Base-by-base conservation (phyloP, 208 protist species). In the Crithidia acanthocephali region DNA sequence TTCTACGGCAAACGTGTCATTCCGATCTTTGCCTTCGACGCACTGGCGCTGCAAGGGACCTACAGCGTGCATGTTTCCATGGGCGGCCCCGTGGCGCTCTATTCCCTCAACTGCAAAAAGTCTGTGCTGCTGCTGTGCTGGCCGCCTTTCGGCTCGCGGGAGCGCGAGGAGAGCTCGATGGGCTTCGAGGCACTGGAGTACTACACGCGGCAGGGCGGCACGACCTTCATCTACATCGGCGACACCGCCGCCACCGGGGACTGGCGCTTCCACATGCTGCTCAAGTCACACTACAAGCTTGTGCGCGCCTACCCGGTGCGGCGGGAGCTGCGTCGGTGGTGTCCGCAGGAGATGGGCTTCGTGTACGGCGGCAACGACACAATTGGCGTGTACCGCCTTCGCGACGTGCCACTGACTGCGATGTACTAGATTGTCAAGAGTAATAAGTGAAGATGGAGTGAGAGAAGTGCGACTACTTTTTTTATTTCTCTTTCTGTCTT, bases 141-240 rank as follows among this genome's bases (percentile, higher is more conserved):
- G 90, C 92, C 92, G 0, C 92, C 92, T 9, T 97, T 97, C 68
- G 92, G 92, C 48, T 93, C 88, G 13, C 81, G 89, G 15, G 72
- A 92, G 63, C 87, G 92, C 52, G 92, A 97, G 68, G 88, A 95
- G 73, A 93, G 85, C 65, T 95, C 92, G 37, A 97, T 97, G 92
- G 88, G 77, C n/a, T 94, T 92, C 67, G 92, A 97, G 83, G 79
- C 92, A 13, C 80, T 97, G 9, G 81, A 93, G 76, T 93, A 94
- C 80, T 97, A 87, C 47, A 92, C 76, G 20, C 79, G 91, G 18
- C 64, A 76, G n/a, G 88, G 88, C 18, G 92, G 92, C 10, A 40
- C 78, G 22, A 53, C 91, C 20, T 67, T 97, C 50, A 97, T 97
- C 52, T 97, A 94, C 78, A 85, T 97, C 66, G 92, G 92, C 20